Conservation (phyloP, 352 stramenopile genomes). For the Phytophthora idaei region DNA sequence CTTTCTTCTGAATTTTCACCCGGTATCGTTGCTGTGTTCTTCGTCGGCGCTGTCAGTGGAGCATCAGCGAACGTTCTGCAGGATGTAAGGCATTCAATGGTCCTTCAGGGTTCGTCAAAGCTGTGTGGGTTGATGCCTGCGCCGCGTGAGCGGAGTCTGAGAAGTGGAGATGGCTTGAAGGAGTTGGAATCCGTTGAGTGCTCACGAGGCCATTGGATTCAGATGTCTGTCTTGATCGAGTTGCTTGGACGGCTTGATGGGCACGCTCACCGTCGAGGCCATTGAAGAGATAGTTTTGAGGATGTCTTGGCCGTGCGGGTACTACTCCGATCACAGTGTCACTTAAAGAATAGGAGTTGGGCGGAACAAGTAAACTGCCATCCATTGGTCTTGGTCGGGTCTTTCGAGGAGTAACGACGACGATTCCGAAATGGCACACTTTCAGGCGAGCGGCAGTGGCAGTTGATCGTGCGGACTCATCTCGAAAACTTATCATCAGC, state of each 20-base stretch:
- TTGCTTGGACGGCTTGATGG: neutral
- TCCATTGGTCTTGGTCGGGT: neutral
- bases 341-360: neutral
- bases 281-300: neutral
- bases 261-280: neutral
- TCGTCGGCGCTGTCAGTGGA: conserved; percentile 4
- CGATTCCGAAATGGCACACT: neutral
- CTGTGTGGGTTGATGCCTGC: too few relatives aligned
- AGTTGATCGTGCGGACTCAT: too few relatives aligned
- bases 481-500: too few relatives aligned
- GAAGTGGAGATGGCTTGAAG: too few relatives aligned
- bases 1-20: neutral
- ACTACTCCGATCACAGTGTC: conserved; percentile 2
- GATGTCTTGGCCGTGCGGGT: neutral
- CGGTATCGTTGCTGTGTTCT: conserved; percentile 15
- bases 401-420: neutral
- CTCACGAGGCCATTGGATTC: too few relatives aligned
- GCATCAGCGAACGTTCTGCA: neutral
- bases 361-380: neutral
- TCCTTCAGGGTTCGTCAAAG: neutral
- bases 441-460: too few relatives aligned
- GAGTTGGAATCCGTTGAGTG: too few relatives aligned
- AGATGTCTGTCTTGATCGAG: neutral
- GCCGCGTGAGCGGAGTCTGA: too few relatives aligned
- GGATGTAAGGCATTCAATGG: neutral